Percentiles rank a stretch among this genome's conserved stretches.
Conservation (phyloP, 202 grass and related monocot species). For the Schoenoplectus tabernaemontani region DNA sequence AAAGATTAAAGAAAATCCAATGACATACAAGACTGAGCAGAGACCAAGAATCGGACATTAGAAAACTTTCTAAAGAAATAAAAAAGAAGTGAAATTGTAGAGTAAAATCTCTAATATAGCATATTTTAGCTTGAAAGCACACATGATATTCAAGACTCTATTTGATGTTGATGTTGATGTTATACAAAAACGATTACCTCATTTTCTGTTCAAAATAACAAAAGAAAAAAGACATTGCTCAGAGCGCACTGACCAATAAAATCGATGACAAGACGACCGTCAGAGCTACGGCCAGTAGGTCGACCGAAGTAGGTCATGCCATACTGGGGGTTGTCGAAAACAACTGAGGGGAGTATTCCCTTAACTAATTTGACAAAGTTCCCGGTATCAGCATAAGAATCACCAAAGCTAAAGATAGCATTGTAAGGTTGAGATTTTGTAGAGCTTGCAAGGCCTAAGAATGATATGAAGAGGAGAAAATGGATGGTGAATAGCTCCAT, state of each 20-base stretch:
- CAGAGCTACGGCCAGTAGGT: conserved; percentile 31
- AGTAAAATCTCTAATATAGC: too few relatives aligned
- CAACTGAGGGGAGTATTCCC: conserved; percentile 27
- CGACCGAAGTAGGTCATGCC: conserved; percentile 49
- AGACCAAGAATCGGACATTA: too few relatives aligned
- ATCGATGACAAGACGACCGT: conserved; percentile 49
- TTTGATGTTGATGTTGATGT: too few relatives aligned
- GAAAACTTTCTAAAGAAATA: too few relatives aligned
- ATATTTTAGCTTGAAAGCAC: too few relatives aligned
- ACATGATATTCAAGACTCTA: too few relatives aligned
- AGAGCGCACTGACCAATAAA: conserved; percentile 41
- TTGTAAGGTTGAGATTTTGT: conserved; percentile 29
- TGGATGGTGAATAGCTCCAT: neutral
- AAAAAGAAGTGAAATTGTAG: too few relatives aligned
- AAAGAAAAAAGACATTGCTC: neutral
- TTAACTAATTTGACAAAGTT: conserved; percentile 26
- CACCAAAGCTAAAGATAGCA: conserved; percentile 51
- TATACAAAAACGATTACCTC: too few relatives aligned
- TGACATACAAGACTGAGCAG: too few relatives aligned
- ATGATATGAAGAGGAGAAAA: conserved; percentile 4
- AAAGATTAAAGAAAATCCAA: too few relatives aligned
- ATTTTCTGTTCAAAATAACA: neutral
- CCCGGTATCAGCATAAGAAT: conserved; percentile 40
- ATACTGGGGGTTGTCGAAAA: conserved; percentile 26
- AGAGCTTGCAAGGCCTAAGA: neutral